phyloP scores from a whole-genome alignment of 2,329 filamentous ascomycete genomes.

The Aurifilum marmelostoma region DNA sequence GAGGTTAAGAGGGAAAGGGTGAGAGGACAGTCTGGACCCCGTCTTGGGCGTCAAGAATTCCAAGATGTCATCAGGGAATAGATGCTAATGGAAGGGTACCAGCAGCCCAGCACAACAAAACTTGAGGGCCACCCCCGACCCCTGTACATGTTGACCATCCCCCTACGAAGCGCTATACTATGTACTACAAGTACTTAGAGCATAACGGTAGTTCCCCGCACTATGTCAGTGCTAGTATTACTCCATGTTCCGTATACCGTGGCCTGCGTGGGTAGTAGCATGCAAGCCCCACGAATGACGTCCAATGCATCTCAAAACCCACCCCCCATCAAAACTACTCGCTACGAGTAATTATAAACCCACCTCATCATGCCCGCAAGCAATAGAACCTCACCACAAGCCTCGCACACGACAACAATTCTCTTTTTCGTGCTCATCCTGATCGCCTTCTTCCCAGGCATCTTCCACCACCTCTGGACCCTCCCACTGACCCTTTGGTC shows the following conservation, averaged over 20 bases:
- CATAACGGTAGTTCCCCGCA: neutral
- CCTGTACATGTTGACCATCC: neutral
- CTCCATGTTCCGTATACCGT: too few relatives aligned
- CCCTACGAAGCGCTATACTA: neutral
- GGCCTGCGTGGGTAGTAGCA: too few relatives aligned
- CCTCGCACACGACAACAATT: constrained; percentile 42
- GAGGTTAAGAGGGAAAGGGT: neutral
- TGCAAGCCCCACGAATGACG: constrained; percentile 28
- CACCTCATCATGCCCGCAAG: neutral
- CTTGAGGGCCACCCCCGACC: neutral
- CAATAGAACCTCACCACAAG: constrained; percentile 25
- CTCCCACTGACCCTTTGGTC: constrained; percentile 49
- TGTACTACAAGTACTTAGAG: neutral
- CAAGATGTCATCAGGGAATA: neutral
- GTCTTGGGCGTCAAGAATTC: neutral
- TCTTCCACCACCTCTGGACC: constrained; percentile 57
- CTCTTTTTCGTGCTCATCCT: constrained; percentile 53
- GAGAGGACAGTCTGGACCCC: too few relatives aligned
- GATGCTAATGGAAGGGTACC: neutral
- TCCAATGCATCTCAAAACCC: constrained; percentile 3
- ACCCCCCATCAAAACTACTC: neutral
- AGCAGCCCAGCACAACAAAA: neutral
- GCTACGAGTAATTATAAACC: neutral
- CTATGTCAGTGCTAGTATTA: neutral
- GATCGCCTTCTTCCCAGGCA: constrained; percentile 54